These are phyloP conservation scores for Fusarium euwallaceae DNA, from an alignment of 2,329 filamentous ascomycete species.

Conservation along the genomic window DNA sequence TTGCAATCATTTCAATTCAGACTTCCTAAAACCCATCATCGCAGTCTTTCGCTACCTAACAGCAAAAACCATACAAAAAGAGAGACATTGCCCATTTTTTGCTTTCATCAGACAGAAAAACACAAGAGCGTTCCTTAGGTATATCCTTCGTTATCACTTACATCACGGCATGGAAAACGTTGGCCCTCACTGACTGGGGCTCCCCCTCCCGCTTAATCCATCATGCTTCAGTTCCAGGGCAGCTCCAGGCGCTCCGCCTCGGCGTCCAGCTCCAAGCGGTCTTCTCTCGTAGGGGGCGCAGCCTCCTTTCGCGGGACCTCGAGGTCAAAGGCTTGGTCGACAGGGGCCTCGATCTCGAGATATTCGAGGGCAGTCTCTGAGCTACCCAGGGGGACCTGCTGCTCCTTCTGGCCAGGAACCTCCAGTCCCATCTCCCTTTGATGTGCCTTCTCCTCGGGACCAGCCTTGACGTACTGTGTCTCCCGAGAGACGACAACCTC, in stretches of 20 bases:
- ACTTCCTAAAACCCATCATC: constrained; percentile 19
- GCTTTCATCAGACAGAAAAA: constrained; percentile 31
- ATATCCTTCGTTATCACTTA: constrained; percentile 47
- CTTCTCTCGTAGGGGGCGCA: neutral
- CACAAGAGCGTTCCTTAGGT: constrained; percentile 41
- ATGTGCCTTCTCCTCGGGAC: constrained; percentile 16
- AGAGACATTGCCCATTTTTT: constrained; percentile 33
- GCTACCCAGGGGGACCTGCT: neutral
- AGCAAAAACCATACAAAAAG: constrained; percentile 25
- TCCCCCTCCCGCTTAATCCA: neutral
- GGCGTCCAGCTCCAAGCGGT: neutral
- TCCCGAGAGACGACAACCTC: constrained; percentile 33
- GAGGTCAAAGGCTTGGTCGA: neutral
- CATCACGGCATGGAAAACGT: constrained; percentile 42
- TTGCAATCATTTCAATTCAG: constrained; percentile 40
- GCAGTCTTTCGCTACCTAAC: constrained; percentile 34
- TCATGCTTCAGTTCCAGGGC: constrained; percentile 7
- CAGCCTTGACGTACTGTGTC: constrained; percentile 22
- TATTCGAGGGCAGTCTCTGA: neutral
- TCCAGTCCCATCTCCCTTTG: neutral
- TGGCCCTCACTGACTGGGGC: constrained; percentile 3
- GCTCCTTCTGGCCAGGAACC: neutral
- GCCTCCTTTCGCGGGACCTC: neutral
- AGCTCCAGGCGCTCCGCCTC: neutral
- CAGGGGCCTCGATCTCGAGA: constrained; percentile 10